Evolutionary conservation across 345 rosid genomes (phyloP).

Genomic region (Citrus australasica): DNA sequence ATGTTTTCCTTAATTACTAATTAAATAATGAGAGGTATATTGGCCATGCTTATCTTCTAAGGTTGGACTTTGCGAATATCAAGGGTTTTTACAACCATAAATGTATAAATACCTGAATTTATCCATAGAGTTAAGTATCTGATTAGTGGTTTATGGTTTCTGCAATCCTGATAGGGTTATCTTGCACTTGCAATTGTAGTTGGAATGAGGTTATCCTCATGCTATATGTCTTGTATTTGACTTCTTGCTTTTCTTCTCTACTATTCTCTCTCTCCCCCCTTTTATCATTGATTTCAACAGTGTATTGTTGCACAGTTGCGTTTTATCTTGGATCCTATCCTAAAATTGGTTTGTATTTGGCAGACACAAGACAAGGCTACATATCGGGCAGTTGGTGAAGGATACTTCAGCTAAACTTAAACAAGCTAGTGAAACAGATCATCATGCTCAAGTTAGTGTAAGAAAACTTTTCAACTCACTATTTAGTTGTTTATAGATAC

Average conservation of each 20-base stretch:
- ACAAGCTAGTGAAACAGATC: constrained; percentile 91
- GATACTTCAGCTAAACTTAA: constrained; percentile 91
- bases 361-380: constrained; percentile 83
- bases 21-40: not conserved
- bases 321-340: not conserved
- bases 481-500: not conserved
- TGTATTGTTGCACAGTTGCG: not conserved
- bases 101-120: not conserved
- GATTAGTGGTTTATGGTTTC: not conserved
- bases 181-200: not conserved
- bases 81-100: not conserved
- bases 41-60: not conserved
- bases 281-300: not conserved
- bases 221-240: not conserved
- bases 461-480: constrained; percentile 22
- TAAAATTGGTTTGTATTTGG: constrained; percentile 21
- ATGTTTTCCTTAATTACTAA: not conserved
- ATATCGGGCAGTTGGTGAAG: constrained; percentile 85
- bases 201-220: not conserved
- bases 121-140: too few species aligned
- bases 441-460: constrained; percentile 62
- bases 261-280: not conserved
- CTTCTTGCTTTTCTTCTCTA: not conserved
- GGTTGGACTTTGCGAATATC: not conserved
- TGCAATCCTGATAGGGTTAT: not conserved